Evolutionary conservation across 75 land plant species (phyloP).

Genomic region (Larix kaempferi): DNA sequence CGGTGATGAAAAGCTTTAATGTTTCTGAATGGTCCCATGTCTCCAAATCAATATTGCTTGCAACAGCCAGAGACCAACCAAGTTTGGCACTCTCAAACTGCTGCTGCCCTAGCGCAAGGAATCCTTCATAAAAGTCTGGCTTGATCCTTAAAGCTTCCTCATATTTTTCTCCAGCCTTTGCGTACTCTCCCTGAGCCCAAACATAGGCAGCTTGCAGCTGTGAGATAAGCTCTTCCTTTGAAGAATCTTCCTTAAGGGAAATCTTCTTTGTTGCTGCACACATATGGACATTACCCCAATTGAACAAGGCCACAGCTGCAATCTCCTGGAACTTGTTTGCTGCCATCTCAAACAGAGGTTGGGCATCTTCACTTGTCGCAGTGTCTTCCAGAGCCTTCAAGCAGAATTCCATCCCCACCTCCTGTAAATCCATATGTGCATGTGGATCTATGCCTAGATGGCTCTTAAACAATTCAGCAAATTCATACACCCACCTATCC

Average conservation of each 20-base stretch:
- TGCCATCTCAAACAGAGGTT: constrained; percentile 58
- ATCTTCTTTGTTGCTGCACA: constrained; percentile 62
- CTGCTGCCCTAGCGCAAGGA: constrained; percentile 69
- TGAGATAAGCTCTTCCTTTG: constrained; percentile 27
- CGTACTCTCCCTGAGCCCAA: constrained; percentile 63
- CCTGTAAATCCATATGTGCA: constrained; percentile 68
- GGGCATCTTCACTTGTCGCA: constrained; percentile 68
- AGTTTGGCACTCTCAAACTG: constrained; percentile 79
- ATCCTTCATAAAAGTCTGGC: constrained; percentile 77
- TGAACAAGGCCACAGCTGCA: constrained; percentile 74
- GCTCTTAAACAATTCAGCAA: constrained; percentile 63
- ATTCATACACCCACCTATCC: constrained; percentile 64
- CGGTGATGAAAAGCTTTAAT: constrained; percentile 46
- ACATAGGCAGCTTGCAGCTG: constrained; percentile 55
- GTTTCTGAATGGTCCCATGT: constrained; percentile 40
- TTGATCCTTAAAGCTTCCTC: constrained; percentile 62
- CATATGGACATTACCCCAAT: constrained; percentile 88
- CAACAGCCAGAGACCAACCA: constrained; percentile 61
- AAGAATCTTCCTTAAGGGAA: constrained; percentile 31
- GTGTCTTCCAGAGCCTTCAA: constrained; percentile 75
- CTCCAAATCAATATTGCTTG: constrained; percentile 45
- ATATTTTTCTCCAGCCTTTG: constrained; percentile 48
- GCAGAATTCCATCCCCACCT: constrained; percentile 71
- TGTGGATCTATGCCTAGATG: constrained; percentile 72
- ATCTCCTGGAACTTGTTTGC: constrained; percentile 70